Evolutionary conservation across 2,329 filamentous ascomycete genomes (phyloP), one percentile per base, ranked within the genome.

Genomic region (Diplodia scrobiculata): DNA sequence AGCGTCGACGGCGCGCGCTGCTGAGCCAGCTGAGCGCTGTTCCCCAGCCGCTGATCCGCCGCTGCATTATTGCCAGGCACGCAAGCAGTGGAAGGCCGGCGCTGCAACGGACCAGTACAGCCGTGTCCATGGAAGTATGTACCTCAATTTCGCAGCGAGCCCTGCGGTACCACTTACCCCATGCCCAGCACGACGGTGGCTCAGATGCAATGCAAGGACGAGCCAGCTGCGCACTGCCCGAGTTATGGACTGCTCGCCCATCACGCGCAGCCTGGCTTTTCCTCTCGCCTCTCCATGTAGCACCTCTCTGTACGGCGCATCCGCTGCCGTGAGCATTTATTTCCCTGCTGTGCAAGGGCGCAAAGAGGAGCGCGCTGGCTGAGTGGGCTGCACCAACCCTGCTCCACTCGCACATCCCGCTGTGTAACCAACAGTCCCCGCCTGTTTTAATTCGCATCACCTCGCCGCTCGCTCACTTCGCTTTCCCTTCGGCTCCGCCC

Each of bases 141-240:
- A 41, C 58, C 41, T 32, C 55, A 60, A 60, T 60, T 60, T 60
- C 55, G 38, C 27, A 17, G 17, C n/a, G 38, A 60, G 55, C 38
- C 55, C 55, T 62, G 58, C 58, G n/a, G 58, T 62, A 62, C 58
- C 41, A 62, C 58, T 27, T 50, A 14, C 45, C 55, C 58, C 58
- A 62, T 62, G 58, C 17, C 58, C 58, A 19, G 58, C 27, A 7
- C 29, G 21, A 36, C 38, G 17, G 52, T 65, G 63, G 63, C 52
- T 53, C 64, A 60, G 51, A 60, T 59, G 64, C 64, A 58, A 66
- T 66, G 54, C 64, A 66, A 66, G 53, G 64, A 66, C 64, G 54
- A 34, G 45, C 64, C 54, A 60, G 45, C 53, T 60, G 53, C 32
- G 48, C 62, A 41, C 55, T 10, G 25, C 38, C 36, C 32, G 17